phyloP scores from a whole-genome alignment of 2,329 filamentous ascomycete species.

The Sordariomycetes sp. region DNA sequence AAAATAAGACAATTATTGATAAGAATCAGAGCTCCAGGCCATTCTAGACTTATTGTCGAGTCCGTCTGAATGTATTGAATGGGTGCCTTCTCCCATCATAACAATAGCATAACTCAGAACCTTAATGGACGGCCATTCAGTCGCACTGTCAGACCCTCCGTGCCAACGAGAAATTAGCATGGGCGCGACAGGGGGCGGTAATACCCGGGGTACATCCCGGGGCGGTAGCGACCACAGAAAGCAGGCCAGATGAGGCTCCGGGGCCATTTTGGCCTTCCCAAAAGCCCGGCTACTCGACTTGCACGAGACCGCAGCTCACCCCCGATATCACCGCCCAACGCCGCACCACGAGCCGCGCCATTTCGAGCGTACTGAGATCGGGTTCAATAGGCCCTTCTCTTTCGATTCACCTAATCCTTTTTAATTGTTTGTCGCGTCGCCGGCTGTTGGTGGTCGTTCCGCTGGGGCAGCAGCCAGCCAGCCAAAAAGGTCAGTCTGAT shows the following conservation, averaged over 20 bases:
- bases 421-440: not conserved
- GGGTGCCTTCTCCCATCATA: too few species aligned
- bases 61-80: too few species aligned
- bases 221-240: not conserved
- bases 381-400: not conserved
- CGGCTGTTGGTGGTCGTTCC: not conserved
- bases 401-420: not conserved
- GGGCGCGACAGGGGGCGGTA: not conserved
- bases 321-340: not conserved
- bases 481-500: slow-evolving; percentile 2
- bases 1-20: too few species aligned
- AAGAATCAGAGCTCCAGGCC: too few species aligned
- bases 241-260: not conserved
- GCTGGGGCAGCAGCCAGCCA: not conserved
- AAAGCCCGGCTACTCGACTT: not conserved
- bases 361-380: not conserved
- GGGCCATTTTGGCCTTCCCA: not conserved
- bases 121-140: not conserved
- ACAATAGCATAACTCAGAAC: too few species aligned
- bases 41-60: too few species aligned
- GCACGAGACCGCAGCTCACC: not conserved
- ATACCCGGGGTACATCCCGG: not conserved
- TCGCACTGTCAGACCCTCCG: not conserved
- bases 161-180: not conserved
- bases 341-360: not conserved